Evolutionary conservation across 129 eudicot genomes (phyloP).

Genomic region (Arctium lappa): DNA sequence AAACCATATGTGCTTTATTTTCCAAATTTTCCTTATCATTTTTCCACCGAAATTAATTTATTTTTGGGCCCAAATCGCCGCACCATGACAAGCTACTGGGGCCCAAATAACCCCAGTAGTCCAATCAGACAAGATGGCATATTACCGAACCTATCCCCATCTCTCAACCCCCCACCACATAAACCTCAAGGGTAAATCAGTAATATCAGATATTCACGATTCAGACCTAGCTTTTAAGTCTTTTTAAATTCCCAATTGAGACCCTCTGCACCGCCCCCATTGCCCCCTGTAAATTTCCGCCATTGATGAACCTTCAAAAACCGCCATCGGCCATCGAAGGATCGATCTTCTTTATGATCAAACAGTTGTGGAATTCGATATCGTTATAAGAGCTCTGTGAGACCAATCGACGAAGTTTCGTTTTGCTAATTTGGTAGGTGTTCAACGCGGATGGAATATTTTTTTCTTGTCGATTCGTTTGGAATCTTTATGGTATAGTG

Average conservation of each 20-base stretch:
- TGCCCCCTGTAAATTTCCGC: conserved; percentile 9
- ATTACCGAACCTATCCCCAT: background rate
- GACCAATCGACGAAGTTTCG: conserved; percentile 18
- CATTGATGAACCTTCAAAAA: conserved; percentile 12
- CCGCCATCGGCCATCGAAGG: conserved; percentile 27
- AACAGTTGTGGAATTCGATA: conserved; percentile 3
- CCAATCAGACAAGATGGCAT: conserved; percentile 21
- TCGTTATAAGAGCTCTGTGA: background rate
- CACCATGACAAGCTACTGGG: conserved; percentile 16
- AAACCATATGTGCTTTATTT: background rate
- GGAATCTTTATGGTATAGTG: background rate
- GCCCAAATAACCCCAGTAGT: conserved; percentile 13
- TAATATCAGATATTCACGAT: background rate
- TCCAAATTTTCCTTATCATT: background rate
- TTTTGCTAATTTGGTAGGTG: conserved; percentile 24
- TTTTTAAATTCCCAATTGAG: conserved; percentile 28
- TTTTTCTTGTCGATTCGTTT: conserved; percentile 9
- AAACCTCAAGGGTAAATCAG: conserved; percentile 1
- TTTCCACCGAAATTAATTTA: conserved; percentile 26
- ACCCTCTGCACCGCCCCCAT: conserved; percentile 6
- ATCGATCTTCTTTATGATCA: conserved; percentile 1
- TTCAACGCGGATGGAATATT: conserved; percentile 13
- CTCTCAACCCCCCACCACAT: background rate
- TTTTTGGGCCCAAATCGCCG: conserved; percentile 29
- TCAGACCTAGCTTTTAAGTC: conserved; percentile 20